These are phyloP conservation scores for Malus sylvestris DNA, from an alignment of 306 rosid species.

Conservation along the genomic window DNA sequence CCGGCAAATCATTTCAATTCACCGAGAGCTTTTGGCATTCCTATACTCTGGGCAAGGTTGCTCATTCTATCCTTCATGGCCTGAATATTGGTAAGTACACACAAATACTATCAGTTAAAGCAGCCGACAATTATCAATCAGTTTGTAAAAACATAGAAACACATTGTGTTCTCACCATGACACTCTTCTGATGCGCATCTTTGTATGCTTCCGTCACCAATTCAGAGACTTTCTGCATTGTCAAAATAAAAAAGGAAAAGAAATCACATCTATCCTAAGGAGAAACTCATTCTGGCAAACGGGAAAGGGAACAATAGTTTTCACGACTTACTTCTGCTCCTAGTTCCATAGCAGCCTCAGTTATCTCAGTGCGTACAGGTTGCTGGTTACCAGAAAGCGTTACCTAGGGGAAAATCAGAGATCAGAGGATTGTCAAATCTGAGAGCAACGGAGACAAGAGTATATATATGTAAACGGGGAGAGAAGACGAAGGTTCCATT, in stretches of 20 bases:
- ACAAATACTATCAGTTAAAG: background rate
- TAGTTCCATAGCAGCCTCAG: conserved; percentile 88
- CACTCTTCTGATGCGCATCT: conserved; percentile 85
- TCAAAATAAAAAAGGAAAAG: background rate
- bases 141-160: background rate
- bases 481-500: background rate
- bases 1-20: conserved; percentile 11
- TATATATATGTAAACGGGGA: background rate
- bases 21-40: conserved; percentile 43
- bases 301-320: background rate
- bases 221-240: conserved; percentile 67
- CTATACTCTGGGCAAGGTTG: conserved; percentile 53
- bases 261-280: background rate
- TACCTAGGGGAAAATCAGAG: conserved; percentile 35
- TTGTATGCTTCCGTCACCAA: conserved; percentile 77
- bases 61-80: conserved; percentile 54
- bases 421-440: background rate
- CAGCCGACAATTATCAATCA: background rate
- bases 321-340: conserved; percentile 65
- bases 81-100: conserved; percentile 17
- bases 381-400: conserved; percentile 83
- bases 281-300: background rate
- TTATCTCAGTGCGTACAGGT: conserved; percentile 73
- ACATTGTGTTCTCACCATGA: conserved; percentile 36
- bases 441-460: background rate